A percentile compares a stretch with the other conserved stretches of the same genome.
Evolutionary conservation across 1,284 basidiomycete species (phyloP).

Genomic region (Cryptococcus hybrid): DNA sequence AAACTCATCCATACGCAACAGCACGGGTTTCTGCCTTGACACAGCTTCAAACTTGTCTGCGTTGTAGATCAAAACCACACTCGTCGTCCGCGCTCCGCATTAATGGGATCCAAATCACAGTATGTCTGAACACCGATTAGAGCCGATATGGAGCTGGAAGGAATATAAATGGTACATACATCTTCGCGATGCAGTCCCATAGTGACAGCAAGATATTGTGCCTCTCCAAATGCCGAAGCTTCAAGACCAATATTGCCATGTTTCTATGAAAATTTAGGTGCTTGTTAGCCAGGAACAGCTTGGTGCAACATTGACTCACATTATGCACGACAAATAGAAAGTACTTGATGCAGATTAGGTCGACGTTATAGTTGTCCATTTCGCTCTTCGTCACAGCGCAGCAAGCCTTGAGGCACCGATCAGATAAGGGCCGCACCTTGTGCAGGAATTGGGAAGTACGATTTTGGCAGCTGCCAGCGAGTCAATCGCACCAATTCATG

Average conservation of each 20-base stretch:
- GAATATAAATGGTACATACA: slow-evolving; percentile 6
- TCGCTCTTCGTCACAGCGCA: slow-evolving; percentile 17
- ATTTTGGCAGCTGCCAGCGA: slow-evolving; percentile 13
- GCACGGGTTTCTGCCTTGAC: slow-evolving; percentile 16
- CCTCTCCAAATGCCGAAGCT: slow-evolving; percentile 23
- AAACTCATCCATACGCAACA: slow-evolving; percentile 29
- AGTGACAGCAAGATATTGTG: slow-evolving; percentile 18
- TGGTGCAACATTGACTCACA: slow-evolving; percentile 3
- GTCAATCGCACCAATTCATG: not conserved
- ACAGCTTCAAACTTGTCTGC: slow-evolving; percentile 31
- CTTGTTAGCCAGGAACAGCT: too few relatives aligned
- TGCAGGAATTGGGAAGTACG: slow-evolving; percentile 21
- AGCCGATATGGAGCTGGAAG: not conserved
- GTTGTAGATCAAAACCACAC: slow-evolving; percentile 23
- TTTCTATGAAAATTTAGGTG: slow-evolving; percentile 8
- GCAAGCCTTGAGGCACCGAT: slow-evolving; percentile 19
- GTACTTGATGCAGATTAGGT: slow-evolving; percentile 26
- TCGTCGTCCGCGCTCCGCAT: slow-evolving; percentile 23
- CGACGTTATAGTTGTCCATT: slow-evolving; percentile 16
- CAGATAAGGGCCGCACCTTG: slow-evolving; percentile 18
- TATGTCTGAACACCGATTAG: slow-evolving; percentile 3
- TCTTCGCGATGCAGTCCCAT: slow-evolving; percentile 26
- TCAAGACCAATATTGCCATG: slow-evolving; percentile 21
- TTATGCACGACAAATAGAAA: slow-evolving; percentile 23
- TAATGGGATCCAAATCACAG: slow-evolving; percentile 19